Percentiles rank a stretch among this genome's conserved stretches.
Conservation (phyloP, 257 asterid genomes). For the Capsicum chinense region DNA sequence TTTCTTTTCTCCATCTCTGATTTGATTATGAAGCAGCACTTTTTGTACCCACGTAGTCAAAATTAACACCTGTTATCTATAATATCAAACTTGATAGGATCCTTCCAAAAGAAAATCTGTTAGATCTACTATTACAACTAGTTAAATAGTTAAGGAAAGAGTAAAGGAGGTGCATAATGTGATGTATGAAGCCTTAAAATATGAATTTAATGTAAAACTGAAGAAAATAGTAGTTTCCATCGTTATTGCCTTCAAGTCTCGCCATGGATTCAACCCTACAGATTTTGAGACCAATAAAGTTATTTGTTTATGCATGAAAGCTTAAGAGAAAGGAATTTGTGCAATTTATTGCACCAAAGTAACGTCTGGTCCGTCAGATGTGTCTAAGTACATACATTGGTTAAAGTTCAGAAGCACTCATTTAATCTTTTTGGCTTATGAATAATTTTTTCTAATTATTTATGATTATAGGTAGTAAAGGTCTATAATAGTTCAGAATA, state of each 20-base stretch:
- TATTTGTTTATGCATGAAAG: background rate
- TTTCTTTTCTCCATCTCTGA: background rate
- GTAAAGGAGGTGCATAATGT: background rate
- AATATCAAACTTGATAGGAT: background rate
- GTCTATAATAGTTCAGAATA: constrained; percentile 5
- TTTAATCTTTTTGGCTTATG: background rate
- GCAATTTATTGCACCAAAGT: background rate
- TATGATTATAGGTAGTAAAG: background rate
- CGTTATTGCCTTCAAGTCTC: background rate
- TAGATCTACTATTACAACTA: no score
- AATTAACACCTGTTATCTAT: background rate
- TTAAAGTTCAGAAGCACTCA: background rate
- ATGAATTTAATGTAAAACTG: background rate
- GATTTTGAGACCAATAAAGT: background rate
- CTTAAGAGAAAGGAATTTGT: background rate
- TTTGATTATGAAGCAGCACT: background rate
- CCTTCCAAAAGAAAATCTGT: background rate
- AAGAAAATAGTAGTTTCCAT: background rate
- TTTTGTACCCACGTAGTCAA: background rate
- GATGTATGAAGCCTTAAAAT: background rate
- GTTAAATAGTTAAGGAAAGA: no score
- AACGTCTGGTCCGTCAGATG: background rate
- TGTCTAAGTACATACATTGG: constrained; percentile 11
- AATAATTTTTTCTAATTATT: background rate
- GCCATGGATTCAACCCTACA: background rate